Evolutionary conservation across 2,329 filamentous ascomycete species (phyloP).

Genomic region (Cytospora paraplurivora): DNA sequence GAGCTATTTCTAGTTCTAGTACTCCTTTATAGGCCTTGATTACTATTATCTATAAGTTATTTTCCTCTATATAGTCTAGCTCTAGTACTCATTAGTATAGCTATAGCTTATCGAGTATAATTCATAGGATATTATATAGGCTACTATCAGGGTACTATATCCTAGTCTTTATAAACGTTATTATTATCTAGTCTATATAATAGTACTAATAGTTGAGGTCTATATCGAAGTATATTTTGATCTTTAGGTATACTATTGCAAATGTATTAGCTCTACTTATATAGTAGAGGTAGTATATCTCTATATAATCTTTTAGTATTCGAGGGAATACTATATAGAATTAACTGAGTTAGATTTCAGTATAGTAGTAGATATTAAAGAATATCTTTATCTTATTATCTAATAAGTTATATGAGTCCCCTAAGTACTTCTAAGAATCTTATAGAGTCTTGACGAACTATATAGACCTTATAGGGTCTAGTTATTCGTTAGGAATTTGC

Average conservation of each 20-base stretch:
- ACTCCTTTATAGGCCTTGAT: neutral
- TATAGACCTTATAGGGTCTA: neutral
- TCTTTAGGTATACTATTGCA: neutral
- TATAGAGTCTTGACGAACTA: neutral
- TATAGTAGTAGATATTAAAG: constrained; percentile 2
- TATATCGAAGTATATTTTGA: constrained; percentile 2
- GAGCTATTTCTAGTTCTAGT: neutral
- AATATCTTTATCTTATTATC: neutral
- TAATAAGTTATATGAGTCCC: neutral
- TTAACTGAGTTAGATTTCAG: neutral
- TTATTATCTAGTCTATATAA: neutral
- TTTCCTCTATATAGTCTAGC: neutral
- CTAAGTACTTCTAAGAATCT: neutral
- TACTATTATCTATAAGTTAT: neutral
- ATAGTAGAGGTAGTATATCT: neutral
- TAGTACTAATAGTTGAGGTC: neutral
- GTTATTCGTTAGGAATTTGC: neutral
- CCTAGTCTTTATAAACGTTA: neutral
- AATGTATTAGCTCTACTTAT: neutral
- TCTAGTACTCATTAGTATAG: neutral
- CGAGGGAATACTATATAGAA: neutral
- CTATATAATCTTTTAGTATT: neutral
- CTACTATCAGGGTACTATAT: neutral
- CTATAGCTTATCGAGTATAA: constrained; percentile 2
- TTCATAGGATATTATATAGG: neutral